A percentile compares a stretch with the other conserved stretches of the same genome.
Evolutionary conservation across 176 grass and related monocot genomes (phyloP).

Genomic region (Oryza meyeriana): DNA sequence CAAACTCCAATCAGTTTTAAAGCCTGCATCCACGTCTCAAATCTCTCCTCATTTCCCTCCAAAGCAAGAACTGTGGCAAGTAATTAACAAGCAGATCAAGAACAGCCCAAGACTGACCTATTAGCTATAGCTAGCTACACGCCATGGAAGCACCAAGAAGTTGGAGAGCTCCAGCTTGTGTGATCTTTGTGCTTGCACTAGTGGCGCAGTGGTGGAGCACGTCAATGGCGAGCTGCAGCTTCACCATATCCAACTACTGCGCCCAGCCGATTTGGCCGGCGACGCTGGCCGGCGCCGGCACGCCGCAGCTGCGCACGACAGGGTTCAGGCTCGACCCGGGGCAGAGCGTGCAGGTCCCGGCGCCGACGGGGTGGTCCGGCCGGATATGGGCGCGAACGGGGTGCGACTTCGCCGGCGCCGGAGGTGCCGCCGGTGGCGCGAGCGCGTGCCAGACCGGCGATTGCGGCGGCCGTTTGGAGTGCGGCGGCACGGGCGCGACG

Average conservation of each 20-base stretch:
- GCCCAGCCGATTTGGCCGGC: conserved; percentile 75
- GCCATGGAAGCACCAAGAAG: conserved; percentile 34
- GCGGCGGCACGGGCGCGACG: conserved; percentile 48
- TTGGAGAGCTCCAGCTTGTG: not conserved
- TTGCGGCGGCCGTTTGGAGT: conserved; percentile 61
- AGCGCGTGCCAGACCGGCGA: conserved; percentile 78
- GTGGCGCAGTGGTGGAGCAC: conserved; percentile 27
- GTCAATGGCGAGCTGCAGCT: conserved; percentile 44
- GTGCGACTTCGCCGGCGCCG: conserved; percentile 57
- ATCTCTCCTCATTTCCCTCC: conserved; percentile 23
- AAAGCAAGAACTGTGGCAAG: not conserved
- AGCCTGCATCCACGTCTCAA: conserved; percentile 7
- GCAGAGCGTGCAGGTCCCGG: conserved; percentile 53
- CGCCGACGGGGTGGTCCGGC: conserved; percentile 72
- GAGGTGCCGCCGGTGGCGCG: conserved; percentile 35
- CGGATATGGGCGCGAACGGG: conserved; percentile 79
- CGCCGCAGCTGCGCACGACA: conserved; percentile 62
- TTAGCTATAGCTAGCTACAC: not conserved
- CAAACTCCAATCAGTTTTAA: conserved; percentile 38
- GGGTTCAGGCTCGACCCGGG: conserved; percentile 72
- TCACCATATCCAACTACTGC: conserved; percentile 82
- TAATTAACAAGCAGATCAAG: not conserved
- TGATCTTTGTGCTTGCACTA: conserved; percentile 22
- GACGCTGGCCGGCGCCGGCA: conserved; percentile 76
- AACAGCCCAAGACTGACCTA: not conserved